Base-by-base conservation (phyloP, 2,329 filamentous ascomycete genomes). In the Apiospora phragmitis region DNA sequence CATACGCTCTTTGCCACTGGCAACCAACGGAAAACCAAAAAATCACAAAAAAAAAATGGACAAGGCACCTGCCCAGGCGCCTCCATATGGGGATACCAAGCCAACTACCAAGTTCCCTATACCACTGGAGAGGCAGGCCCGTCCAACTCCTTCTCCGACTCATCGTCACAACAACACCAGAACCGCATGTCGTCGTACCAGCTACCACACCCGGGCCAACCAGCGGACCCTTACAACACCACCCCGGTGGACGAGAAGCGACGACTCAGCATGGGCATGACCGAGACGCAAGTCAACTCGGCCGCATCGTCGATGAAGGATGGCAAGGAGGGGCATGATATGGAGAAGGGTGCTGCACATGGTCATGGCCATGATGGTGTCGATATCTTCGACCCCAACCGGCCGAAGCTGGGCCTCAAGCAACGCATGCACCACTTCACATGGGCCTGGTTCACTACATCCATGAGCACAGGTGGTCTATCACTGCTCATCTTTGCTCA, bases 381-480 rank as follows among this genome's bases (percentile, higher is more conserved):
- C 59, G 77, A 79, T 65, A 73, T 76, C 29, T 74, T 78, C 71
- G 78, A 79, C 51, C 78, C 78, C 21, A 78, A 80, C 65, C 79
- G 80, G 21, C 81, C 80, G 3, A 83, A 80, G 68, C 74, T 87
- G 1, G 75, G 79, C 4, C 70, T 88, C 26, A 81, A 82, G 69
- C 76, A 85, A 69, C 81, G 87, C 4, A 79, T 89, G 35, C 81
- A 85, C 65, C 89, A 91, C 80, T 90, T 91, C 77, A 91, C 89
- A 0, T 91, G 90, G 91, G 90, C 89, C 24, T 94, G 92, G 91
- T 95, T 91, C 80, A 92, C 91, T 1, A 83, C 90, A 42, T 91
- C 91, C 1, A 94, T 94, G 92, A 92, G 90, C 66, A 93, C 91
- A 0, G 92, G 92, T 43, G 91, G 91, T 0, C 80, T 94, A 1